Evolutionary conservation across 306 rosid genomes (phyloP), one percentile per base, ranked within the genome.

Genomic region (Trifolium pratense): DNA sequence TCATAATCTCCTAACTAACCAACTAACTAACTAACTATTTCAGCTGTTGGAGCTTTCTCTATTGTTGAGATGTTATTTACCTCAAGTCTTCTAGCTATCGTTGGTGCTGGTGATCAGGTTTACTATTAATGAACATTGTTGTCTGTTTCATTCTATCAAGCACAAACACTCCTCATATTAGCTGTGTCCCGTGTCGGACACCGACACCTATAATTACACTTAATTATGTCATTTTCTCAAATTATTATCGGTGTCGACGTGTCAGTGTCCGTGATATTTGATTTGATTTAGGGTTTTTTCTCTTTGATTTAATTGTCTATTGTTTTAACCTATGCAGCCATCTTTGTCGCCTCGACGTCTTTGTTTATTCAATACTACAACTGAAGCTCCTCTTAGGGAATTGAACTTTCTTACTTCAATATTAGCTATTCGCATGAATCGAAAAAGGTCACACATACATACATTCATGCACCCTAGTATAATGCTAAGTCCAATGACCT

Each of bases 51-150:
- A 69, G 97, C 87, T 42, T 93, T 89, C 61, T 75, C 75, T 80
- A 88, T 93, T 80, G 97, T 89, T 15, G 98, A 93, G 82, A 93
- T 93, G 98, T 67, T 89, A 16, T 93, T 86, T 69, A 86, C 91
- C 72, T 89, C 98, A 29, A 93, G 92, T 84, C 98, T 93, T 69
- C 90, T 93, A 70, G 98, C 98, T 71, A 88, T 93, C 29, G 97
- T 93, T 78, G 98, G 98, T 40, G 98, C 96, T 62, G 98, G 98
- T 48, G 91, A 93, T 80, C 96, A 93, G 98, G 98, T 55, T 17
- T 16, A 17, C 7, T 46, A 14, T 14, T n/a, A n/a, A n/a, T n/a
- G n/a, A n/a, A n/a, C n/a, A n/a, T n/a, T n/a, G n/a, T n/a, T n/a
- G n/a, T n/a, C n/a, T n/a, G n/a, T n/a, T n/a, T n/a, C n/a, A n/a